phyloP scores from a whole-genome alignment of 768 basidiomycete species.

The Collybiopsis luxurians region DNA sequence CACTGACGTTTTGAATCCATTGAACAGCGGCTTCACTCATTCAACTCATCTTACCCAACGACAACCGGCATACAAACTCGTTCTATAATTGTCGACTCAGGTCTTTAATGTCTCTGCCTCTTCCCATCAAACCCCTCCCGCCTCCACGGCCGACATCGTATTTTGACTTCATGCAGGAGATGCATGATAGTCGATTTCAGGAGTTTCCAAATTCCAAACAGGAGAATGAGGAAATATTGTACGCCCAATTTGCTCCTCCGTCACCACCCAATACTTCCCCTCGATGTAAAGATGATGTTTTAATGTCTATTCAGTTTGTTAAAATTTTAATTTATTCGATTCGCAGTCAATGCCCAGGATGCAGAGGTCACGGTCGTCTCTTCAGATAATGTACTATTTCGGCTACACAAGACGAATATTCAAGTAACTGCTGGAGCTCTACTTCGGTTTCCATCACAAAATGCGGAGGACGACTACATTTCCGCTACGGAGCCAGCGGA shows the following conservation, averaged over 20 bases:
- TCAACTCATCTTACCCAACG: too few species aligned
- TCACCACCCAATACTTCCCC: neutral
- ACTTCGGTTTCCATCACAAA: neutral
- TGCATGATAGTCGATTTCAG: neutral
- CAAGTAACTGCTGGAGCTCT: neutral
- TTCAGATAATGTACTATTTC: neutral
- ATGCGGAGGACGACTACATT: neutral
- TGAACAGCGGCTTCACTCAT: neutral
- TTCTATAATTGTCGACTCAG: neutral
- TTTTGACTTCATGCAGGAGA: neutral
- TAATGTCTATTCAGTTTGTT: neutral
- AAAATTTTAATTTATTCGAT: neutral
- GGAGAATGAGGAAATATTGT: neutral
- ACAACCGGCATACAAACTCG: too few species aligned
- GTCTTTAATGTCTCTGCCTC: neutral
- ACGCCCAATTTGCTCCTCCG: neutral
- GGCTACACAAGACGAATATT: neutral
- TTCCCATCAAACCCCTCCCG: neutral
- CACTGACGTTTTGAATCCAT: neutral
- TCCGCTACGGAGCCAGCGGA: neutral
- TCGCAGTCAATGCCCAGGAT: neutral
- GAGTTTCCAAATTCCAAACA: neutral
- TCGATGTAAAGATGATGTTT: neutral
- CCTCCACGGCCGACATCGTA: neutral
- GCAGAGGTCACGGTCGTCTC: slow-evolving; percentile 1